Conservation (phyloP, 1,284 basidiomycete species). For the Cryptococcus maquisensis region DNA sequence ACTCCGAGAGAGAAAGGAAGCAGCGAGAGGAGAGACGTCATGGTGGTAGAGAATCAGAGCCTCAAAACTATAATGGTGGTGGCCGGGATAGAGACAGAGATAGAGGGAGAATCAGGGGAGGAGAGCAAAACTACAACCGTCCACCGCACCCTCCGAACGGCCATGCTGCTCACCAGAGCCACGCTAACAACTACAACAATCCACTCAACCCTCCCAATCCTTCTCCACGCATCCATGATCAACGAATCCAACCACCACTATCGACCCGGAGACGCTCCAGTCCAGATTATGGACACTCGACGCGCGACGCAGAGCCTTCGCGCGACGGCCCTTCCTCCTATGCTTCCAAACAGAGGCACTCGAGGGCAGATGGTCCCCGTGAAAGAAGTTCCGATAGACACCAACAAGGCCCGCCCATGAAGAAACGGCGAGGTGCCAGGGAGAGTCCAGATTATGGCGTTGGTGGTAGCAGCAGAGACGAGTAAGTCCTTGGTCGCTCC, state of each 20-base stretch:
- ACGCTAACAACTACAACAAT: too few species aligned
- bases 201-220: too few species aligned
- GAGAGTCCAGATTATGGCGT: constrained; percentile 31
- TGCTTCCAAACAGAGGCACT: too few species aligned
- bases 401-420: too few species aligned
- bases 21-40: background rate
- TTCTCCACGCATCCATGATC: too few species aligned
- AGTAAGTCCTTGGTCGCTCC: background rate
- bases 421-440: background rate
- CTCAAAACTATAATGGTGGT: background rate
- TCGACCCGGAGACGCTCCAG: background rate
- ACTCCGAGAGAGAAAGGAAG: background rate
- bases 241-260: too few species aligned
- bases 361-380: too few species aligned
- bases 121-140: background rate
- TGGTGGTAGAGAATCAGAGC: background rate
- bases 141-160: too few species aligned
- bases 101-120: background rate
- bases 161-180: too few species aligned
- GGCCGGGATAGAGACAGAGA: background rate
- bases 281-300: background rate
- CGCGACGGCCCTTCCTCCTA: background rate
- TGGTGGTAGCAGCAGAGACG: constrained; percentile 9
- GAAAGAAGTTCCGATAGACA: too few species aligned
- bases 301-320: background rate